Percentiles rank a stretch among this genome's conserved stretches.
phyloP scores from a whole-genome alignment of 257 asterid species.

The Marsdenia floribunda region DNA sequence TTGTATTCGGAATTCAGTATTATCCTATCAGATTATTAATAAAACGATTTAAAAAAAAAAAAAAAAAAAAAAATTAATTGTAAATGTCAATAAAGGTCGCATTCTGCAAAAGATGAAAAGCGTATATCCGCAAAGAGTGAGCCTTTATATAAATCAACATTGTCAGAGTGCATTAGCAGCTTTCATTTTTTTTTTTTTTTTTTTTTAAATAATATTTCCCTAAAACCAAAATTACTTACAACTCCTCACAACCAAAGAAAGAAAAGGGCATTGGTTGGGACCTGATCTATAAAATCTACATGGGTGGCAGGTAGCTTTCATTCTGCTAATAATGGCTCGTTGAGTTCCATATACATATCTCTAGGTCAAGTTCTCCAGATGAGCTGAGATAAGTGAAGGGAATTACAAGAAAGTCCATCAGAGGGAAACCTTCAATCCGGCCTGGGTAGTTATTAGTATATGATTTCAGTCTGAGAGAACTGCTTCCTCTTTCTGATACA shows the following conservation, averaged over 20 bases:
- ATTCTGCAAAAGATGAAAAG: not conserved
- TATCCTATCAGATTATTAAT: too few species aligned
- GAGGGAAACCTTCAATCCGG: conserved; percentile 62
- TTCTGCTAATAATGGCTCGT: conserved; percentile 56
- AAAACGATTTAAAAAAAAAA: too few species aligned
- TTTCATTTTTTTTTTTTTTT: not conserved
- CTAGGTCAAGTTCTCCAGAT: conserved; percentile 60
- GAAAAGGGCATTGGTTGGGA: not conserved
- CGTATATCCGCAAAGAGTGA: not conserved
- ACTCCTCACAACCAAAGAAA: not conserved
- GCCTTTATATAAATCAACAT: not conserved
- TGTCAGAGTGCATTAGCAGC: conserved; percentile 6
- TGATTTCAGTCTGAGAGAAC: conserved; percentile 80
- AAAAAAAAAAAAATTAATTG: too few species aligned
- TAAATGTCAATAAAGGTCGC: not conserved
- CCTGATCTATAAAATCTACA: conserved; percentile 7
- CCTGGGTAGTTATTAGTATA: conserved; percentile 66
- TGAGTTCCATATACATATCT: conserved; percentile 79
- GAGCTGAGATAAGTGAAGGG: conserved; percentile 54
- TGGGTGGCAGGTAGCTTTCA: conserved; percentile 12
- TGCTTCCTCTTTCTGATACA: conserved; percentile 73
- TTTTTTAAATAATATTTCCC: not conserved
- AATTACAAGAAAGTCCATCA: conserved; percentile 72
- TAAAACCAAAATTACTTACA: not conserved
- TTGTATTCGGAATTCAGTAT: too few species aligned